Percentiles rank a stretch among this genome's conserved stretches.
These are phyloP conservation scores for Ceratobasidium sp. DNA, from an alignment of 1,284 basidiomycete species.

Conservation along the genomic window DNA sequence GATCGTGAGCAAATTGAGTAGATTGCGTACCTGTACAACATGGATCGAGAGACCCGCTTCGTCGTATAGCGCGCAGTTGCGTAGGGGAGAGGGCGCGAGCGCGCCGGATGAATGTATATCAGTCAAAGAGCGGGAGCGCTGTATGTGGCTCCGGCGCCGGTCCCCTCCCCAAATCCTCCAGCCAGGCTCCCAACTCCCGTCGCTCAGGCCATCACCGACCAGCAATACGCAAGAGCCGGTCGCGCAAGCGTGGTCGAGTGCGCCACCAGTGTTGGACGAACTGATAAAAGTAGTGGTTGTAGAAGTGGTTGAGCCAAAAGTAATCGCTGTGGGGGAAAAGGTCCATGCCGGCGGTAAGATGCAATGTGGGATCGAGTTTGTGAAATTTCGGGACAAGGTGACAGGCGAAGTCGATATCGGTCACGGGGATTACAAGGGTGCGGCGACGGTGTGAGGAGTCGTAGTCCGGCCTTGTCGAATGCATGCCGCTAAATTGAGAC, in stretches of 20 bases:
- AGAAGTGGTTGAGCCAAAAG: slow-evolving; percentile 29
- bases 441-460: neutral
- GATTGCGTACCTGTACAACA: slow-evolving; percentile 26
- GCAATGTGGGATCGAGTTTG: neutral
- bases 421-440: slow-evolving; percentile 16
- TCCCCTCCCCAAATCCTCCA: too few species aligned
- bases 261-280: slow-evolving; percentile 23
- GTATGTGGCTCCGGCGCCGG: too few species aligned
- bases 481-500: neutral
- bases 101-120: slow-evolving; percentile 23
- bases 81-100: slow-evolving; percentile 2
- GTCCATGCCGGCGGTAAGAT: neutral
- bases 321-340: neutral
- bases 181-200: too few species aligned
- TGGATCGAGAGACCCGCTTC: neutral
- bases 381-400: slow-evolving; percentile 21
- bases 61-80: neutral
- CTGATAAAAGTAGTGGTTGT: slow-evolving; percentile 11
- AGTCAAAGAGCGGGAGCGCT: slow-evolving; percentile 28
- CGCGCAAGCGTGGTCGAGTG: neutral
- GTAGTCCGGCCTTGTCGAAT: neutral
- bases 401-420: slow-evolving; percentile 12
- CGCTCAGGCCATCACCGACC: too few species aligned
- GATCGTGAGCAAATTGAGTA: neutral
- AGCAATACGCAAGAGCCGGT: neutral